Conservation (phyloP, 2,329 filamentous ascomycete species). For the Pestalotiopsis sp. region DNA sequence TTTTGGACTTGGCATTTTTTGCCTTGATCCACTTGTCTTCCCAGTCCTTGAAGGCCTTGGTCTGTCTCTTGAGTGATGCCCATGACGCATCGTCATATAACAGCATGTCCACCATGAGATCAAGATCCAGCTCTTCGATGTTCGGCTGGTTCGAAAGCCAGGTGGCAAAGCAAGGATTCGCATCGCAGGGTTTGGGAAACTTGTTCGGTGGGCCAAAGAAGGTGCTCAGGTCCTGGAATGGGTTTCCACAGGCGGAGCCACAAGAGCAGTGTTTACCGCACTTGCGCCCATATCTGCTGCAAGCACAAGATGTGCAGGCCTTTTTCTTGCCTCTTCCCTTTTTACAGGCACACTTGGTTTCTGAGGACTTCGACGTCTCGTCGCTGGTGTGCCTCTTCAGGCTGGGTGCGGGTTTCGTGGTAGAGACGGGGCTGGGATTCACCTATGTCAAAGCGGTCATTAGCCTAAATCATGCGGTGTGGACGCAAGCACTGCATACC, state of each 20-base stretch:
- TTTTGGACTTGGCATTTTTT: conserved; percentile 31
- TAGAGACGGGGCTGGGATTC: conserved; percentile 27
- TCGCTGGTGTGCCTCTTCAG: conserved; percentile 21
- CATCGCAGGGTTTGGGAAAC: conserved; percentile 34
- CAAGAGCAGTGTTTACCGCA: conserved; percentile 33
- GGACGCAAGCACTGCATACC: conserved; percentile 22
- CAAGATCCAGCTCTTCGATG: conserved; percentile 34
- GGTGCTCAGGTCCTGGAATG: conserved; percentile 33
- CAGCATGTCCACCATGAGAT: conserved; percentile 37
- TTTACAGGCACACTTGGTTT: conserved; percentile 34
- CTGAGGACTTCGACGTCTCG: conserved; percentile 27
- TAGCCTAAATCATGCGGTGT: neutral
- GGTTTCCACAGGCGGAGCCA: conserved; percentile 33
- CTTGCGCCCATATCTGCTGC: conserved; percentile 33
- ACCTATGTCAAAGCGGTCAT: conserved; percentile 20
- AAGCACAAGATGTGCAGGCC: conserved; percentile 33
- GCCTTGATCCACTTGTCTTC: conserved; percentile 34
- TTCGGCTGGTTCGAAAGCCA: conserved; percentile 37
- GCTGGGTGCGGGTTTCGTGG: conserved; percentile 2
- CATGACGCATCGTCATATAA: conserved; percentile 36
- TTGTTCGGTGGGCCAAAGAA: conserved; percentile 32
- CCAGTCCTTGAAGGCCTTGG: conserved; percentile 32
- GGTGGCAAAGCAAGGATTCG: conserved; percentile 35
- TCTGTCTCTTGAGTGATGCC: conserved; percentile 29
- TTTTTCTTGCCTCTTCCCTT: conserved; percentile 37